phyloP scores from a whole-genome alignment of 2,329 filamentous ascomycete species.

The Alternaria ethzedia region DNA sequence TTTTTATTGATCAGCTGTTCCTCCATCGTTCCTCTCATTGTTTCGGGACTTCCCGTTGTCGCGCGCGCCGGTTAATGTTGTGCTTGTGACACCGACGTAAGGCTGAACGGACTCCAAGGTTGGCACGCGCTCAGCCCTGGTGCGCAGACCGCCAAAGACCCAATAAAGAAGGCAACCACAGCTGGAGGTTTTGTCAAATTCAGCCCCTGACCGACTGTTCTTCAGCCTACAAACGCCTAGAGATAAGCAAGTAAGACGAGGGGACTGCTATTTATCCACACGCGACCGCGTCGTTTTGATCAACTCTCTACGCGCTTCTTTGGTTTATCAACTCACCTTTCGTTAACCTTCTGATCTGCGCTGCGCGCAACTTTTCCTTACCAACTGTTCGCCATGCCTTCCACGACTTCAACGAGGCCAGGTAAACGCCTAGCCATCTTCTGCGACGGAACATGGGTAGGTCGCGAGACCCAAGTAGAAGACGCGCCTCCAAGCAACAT shows the following conservation, averaged over 20 bases:
- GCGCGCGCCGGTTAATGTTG: not conserved
- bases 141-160: not conserved
- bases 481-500: conserved; percentile 42
- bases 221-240: not conserved
- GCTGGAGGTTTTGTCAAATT: not conserved
- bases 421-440: conserved; percentile 39
- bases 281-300: not conserved
- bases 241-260: not conserved
- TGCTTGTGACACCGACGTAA: conserved; percentile 12
- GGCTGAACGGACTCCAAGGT: not conserved
- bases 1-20: not conserved
- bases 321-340: not conserved
- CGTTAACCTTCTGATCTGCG: not conserved
- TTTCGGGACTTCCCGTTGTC: not conserved
- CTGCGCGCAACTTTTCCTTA: not conserved
- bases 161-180: conserved; percentile 16
- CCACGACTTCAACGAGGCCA: conserved; percentile 9
- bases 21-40: not conserved
- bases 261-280: not conserved
- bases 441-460: conserved; percentile 48
- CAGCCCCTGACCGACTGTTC: not conserved
- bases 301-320: not conserved
- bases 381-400: conserved; percentile 14
- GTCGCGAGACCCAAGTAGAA: conserved; percentile 38
- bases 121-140: conserved; percentile 19